Percentiles rank a stretch among this genome's conserved stretches.
These are phyloP conservation scores for Moniliophthora roreri DNA, from an alignment of 1,284 basidiomycete species.

Conservation along the genomic window DNA sequence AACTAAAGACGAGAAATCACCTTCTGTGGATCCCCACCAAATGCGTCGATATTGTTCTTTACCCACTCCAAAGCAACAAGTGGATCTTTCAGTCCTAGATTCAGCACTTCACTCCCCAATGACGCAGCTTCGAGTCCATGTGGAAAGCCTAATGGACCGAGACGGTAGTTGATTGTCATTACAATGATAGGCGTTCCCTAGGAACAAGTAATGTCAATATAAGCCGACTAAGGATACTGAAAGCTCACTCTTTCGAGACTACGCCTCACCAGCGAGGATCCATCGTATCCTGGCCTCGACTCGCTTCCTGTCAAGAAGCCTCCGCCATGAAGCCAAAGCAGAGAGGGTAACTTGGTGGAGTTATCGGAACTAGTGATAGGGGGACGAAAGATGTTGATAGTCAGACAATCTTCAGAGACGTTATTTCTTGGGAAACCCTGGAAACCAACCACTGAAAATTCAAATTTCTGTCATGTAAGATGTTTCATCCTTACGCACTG, in stretches of 20 bases:
- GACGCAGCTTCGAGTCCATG: slow-evolving; percentile 29
- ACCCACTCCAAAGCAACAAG: slow-evolving; percentile 7
- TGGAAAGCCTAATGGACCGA: slow-evolving; percentile 22
- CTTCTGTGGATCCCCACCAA: slow-evolving; percentile 10
- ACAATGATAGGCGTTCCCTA: slow-evolving; percentile 56
- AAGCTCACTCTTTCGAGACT: slow-evolving; percentile 1
- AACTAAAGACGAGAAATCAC: background rate
- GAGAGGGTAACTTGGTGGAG: background rate
- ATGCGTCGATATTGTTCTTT: slow-evolving; percentile 8
- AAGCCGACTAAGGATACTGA: background rate
- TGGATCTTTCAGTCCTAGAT: slow-evolving; percentile 3
- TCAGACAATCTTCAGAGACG: slow-evolving; percentile 1
- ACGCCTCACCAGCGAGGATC: background rate
- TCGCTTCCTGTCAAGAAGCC: slow-evolving; percentile 2
- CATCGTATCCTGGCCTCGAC: slow-evolving; percentile 1
- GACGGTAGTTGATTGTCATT: slow-evolving; percentile 32
- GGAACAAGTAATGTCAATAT: background rate
- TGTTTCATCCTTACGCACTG: background rate
- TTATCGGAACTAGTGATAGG: too few relatives aligned
- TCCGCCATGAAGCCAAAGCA: slow-evolving; percentile 7
- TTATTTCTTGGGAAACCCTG: background rate
- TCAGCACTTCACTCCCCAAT: background rate
- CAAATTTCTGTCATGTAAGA: too few relatives aligned
- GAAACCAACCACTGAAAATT: background rate
- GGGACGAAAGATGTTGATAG: background rate